Base-by-base conservation (phyloP, 2,329 filamentous ascomycete species). In the Ascochyta lentis region DNA sequence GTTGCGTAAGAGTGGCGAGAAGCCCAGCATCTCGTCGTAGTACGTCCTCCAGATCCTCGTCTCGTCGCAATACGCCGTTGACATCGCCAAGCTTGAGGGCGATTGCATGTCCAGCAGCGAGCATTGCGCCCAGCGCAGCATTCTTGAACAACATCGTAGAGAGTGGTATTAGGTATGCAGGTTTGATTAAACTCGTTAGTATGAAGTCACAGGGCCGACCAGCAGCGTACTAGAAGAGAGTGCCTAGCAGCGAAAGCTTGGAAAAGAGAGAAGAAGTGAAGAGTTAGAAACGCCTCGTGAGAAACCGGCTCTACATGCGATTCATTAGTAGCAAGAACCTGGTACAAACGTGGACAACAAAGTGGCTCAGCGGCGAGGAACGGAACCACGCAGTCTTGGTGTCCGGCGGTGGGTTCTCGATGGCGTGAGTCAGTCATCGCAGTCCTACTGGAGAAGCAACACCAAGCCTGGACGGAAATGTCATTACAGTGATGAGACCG, bases 201-300 rank as follows among this genome's bases (percentile, higher is more conserved):
- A 34, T 57, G 67, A 59, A 48, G 57, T 59, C 37, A 67, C 65
- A 59, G 57, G 48, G 70, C 73, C 74, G 73, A 61, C 64, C 73
- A 73, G 73, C 73, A 76, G 73, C 73, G 61, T 61, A 60, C 54
- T 54, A 58, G 65, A 72, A 53, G 29, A 70, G 54, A 66, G 70
- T 52, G 61, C 62, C 60, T 57, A 68, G 63, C 64, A 67, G 59
- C 54, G 56, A 67, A 66, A 40, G 59, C 35, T 55, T 54, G 26
- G 50, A 59, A 70, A 68, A 68, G 63, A 71, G 56, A 46, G 67
- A 68, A 60, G 60, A 52, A 58, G 44, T 61, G 61, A 54, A 66
- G 63, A 59, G 61, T 54, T 67, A 62, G 49, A 59, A 64, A 60
- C 58, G 63, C 49, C 27, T 60, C 57, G 64, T 52, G 58, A 63